phyloP scores from a whole-genome alignment of 345 rosid species.

The Acer yangbiense region DNA sequence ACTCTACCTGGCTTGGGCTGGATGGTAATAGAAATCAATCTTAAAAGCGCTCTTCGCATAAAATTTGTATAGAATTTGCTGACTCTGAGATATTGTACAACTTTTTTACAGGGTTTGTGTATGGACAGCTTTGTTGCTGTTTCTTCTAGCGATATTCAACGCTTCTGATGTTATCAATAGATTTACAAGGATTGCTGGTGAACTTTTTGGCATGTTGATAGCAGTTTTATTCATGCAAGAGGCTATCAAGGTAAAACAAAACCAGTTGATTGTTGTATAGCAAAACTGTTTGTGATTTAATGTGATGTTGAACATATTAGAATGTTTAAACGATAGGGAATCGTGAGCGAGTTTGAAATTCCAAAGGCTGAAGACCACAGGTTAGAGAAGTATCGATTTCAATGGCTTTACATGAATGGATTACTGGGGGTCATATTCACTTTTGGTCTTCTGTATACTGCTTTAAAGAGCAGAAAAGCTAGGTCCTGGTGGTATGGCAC shows the following conservation, averaged over 20 bases:
- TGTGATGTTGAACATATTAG: not conserved
- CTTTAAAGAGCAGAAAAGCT: constrained; percentile 72
- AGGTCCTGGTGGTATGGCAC: constrained; percentile 77
- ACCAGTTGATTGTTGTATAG: not conserved
- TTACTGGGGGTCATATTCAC: constrained; percentile 72
- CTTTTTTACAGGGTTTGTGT: constrained; percentile 71
- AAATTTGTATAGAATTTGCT: not conserved
- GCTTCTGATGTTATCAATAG: constrained; percentile 67
- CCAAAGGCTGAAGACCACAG: constrained; percentile 48
- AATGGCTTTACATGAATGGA: constrained; percentile 79
- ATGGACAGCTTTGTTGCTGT: constrained; percentile 81
- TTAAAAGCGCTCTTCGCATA: not conserved
- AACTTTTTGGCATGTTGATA: constrained; percentile 84
- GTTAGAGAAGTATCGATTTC: constrained; percentile 50
- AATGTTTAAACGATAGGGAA: constrained; percentile 48
- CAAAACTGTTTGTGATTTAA: not conserved
- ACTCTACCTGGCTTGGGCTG: constrained; percentile 85
- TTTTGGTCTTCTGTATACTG: constrained; percentile 64
- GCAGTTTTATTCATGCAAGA: constrained; percentile 80
- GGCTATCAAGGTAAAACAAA: constrained; percentile 61
- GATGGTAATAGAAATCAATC: constrained; percentile 47
- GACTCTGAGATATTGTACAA: not conserved
- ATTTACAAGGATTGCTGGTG: constrained; percentile 85
- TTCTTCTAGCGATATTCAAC: constrained; percentile 61
- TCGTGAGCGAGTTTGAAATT: constrained; percentile 60